Evolutionary conservation across 1,284 basidiomycete genomes (phyloP).

Genomic region (Porodaedalea pini): DNA sequence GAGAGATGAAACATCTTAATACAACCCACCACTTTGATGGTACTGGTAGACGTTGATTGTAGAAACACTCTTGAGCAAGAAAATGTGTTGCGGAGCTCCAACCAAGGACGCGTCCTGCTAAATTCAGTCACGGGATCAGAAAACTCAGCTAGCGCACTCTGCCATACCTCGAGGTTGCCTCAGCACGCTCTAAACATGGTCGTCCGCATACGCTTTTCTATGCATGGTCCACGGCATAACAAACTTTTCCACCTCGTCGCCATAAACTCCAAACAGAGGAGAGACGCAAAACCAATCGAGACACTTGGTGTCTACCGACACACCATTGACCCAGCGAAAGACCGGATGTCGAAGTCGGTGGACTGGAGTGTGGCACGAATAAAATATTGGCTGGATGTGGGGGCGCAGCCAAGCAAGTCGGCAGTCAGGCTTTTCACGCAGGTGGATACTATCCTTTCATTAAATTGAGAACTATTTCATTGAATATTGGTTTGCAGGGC

Average conservation of each 20-base stretch:
- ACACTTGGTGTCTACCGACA: constrained; percentile 88
- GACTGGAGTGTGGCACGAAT: constrained; percentile 91
- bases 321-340: constrained; percentile 38
- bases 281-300: constrained; percentile 90
- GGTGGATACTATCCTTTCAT: constrained; percentile 53
- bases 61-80: too few relatives aligned
- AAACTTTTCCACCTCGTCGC: constrained; percentile 89
- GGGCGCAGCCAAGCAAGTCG: constrained; percentile 79
- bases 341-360: constrained; percentile 64
- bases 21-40: too few relatives aligned
- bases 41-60: too few relatives aligned
- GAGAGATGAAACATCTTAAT: too few relatives aligned
- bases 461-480: too few relatives aligned
- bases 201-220: constrained; percentile 80
- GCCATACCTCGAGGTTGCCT: neutral
- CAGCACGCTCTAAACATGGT: constrained; percentile 60
- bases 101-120: neutral
- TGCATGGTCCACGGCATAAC: constrained; percentile 78
- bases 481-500: constrained; percentile 36
- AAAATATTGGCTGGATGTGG: constrained; percentile 83
- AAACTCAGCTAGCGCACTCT: neutral
- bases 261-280: constrained; percentile 68
- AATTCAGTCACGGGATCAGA: neutral
- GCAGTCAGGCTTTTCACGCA: constrained; percentile 77
- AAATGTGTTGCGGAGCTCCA: neutral